Conservation (phyloP, 441 rosid genomes). For the Populus hybrid region DNA sequence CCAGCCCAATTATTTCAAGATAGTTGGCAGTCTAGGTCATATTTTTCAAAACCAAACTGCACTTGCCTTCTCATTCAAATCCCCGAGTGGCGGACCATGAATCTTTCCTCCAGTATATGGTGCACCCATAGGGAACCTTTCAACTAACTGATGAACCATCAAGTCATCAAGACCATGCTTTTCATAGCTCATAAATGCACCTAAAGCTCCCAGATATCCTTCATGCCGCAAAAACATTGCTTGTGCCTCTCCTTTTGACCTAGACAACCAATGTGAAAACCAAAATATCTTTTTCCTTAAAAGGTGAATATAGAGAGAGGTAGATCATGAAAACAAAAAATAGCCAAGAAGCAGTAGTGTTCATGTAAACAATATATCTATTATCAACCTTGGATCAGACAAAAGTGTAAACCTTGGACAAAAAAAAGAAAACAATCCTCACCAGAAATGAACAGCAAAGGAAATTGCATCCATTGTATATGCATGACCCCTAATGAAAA, state of each 20-base stretch:
- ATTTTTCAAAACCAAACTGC: conserved; percentile 8
- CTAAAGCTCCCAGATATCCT: conserved; percentile 96
- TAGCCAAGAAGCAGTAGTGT: conserved; percentile 1
- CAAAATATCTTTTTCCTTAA: too few relatives aligned
- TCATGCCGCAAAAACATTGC: conserved; percentile 99
- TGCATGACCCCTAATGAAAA: conserved; percentile 88
- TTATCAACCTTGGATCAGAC: conserved; percentile 1
- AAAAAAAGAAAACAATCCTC: too few relatives aligned
- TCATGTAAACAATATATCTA: neutral
- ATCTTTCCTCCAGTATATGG: conserved; percentile 97
- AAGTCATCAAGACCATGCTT: conserved; percentile 98
- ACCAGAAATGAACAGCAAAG: conserved; percentile 96
- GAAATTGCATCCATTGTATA: conserved; percentile 98
- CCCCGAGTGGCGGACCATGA: conserved; percentile 97
- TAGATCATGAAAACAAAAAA: conserved; percentile 10
- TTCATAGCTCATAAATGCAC: conserved; percentile 99
- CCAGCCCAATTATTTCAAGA: conserved; percentile 2
- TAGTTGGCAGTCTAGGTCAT: conserved; percentile 10
- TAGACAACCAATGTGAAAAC: conserved; percentile 29
- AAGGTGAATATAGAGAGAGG: neutral
- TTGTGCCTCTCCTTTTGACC: conserved; percentile 94
- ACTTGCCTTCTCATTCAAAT: conserved; percentile 97
- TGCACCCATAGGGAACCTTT: conserved; percentile 99
- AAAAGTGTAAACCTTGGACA: neutral
- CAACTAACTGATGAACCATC: conserved; percentile 98